Evolutionary conservation across 2,329 filamentous ascomycete genomes (phyloP).

Genomic region (Fusarium oxysporum): DNA sequence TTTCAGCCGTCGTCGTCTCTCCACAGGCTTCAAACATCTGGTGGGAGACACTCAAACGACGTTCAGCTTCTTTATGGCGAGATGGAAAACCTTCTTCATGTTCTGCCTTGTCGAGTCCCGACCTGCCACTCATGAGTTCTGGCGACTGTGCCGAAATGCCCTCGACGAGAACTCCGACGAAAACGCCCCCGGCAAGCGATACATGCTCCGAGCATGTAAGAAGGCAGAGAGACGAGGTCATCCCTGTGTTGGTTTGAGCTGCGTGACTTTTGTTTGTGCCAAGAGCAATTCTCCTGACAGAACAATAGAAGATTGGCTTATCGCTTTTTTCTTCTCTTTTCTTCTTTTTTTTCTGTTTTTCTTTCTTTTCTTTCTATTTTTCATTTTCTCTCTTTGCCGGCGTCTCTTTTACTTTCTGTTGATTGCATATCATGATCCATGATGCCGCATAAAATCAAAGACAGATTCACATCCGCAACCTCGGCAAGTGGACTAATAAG

Average conservation of each 20-base stretch:
- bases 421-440: background rate
- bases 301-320: background rate
- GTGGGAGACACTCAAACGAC: background rate
- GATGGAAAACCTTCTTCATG: background rate
- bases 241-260: background rate
- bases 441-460: background rate
- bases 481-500: background rate
- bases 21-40: background rate
- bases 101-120: background rate
- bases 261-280: background rate
- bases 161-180: too few species aligned
- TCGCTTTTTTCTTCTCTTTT: background rate
- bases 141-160: background rate
- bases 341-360: background rate
- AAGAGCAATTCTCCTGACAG: background rate
- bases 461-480: background rate
- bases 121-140: background rate
- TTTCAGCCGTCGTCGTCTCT: background rate
- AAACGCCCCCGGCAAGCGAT: too few species aligned
- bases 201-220: too few species aligned
- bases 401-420: background rate
- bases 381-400: background rate
- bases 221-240: background rate
- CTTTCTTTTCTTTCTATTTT: background rate
- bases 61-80: background rate